Conservation (phyloP, 805 yeast genomes). For the Scheffersomyces coipomensis region DNA sequence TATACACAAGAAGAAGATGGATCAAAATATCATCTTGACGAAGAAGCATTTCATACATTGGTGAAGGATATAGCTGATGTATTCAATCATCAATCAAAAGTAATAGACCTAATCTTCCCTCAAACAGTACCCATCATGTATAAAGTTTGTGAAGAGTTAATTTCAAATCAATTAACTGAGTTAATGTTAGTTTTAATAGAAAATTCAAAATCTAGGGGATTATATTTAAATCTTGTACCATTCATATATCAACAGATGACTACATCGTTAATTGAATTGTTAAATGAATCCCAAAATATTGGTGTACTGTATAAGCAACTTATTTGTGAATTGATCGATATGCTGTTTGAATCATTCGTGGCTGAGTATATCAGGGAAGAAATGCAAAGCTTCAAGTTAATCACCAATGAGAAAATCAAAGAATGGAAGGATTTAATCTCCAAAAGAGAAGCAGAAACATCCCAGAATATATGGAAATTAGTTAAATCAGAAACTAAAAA, state of each 20-base stretch:
- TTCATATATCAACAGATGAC: conserved; percentile 31
- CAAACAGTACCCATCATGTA: conserved; percentile 44
- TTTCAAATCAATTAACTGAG: conserved; percentile 38
- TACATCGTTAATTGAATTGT: conserved; percentile 19
- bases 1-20: conserved; percentile 12
- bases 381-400: conserved; percentile 21
- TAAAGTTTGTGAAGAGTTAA: conserved; percentile 46
- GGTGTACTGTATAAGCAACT: conserved; percentile 34
- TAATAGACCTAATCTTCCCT: conserved; percentile 46
- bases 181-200: conserved; percentile 25
- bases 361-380: conserved; percentile 42
- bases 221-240: conserved; percentile 40
- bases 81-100: conserved; percentile 36
- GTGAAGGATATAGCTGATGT: conserved; percentile 26
- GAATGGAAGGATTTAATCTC: conserved; percentile 36
- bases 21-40: conserved; percentile 5
- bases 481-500: conserved; percentile 50
- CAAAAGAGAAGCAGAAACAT: conserved; percentile 48
- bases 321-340: conserved; percentile 37
- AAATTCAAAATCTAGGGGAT: conserved; percentile 20
- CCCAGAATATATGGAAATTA: conserved; percentile 45
- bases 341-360: conserved; percentile 39
- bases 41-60: conserved; percentile 19
- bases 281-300: conserved; percentile 30
- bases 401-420: conserved; percentile 20